Evolutionary conservation across 257 asterid species (phyloP), one percentile per base, ranked within the genome.

Genomic region (Solanum clarkiae): DNA sequence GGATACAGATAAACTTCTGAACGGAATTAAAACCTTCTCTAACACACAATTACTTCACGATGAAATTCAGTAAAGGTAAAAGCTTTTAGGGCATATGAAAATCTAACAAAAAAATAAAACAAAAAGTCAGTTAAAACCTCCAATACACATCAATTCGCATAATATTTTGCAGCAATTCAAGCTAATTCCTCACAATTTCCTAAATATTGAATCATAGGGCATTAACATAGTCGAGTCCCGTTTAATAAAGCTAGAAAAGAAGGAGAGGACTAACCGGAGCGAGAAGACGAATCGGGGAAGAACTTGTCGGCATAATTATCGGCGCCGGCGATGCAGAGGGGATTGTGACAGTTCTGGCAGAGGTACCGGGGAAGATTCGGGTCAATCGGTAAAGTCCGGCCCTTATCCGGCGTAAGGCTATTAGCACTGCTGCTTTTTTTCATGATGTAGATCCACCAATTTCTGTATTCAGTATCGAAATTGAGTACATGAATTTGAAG

Each of bases 301-400:
- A 89, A 92, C 82, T 92, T 94, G 63, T 93, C 98, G 85, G 96
- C 95, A 87, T 91, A 91, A 16, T 98, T 88, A 85, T 95, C 99
- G 84, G 90, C 90, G 84, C 98, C 96, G 83, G 87, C 92, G 93
- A 97, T 86, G 90, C 93, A 92, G 83, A 97, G 96, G 88, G 91
- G 86, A 84, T 93, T 93, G 55, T 93, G 99, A 92, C 99, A 97
- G 91, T 95, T 95, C 92, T 97, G 99, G 87, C 99, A 97, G 66
- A 95, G 92, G 90, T 91, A 97, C 85, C 98, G 91, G 22, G 99
- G 98, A 14, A 97, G 97, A 83, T 93, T 96, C 85, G 98, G 98
- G 93, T 96, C 98, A 29, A 91, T 94, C 75, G 94, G 97, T 68
- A 96, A 88, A 88, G 91, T 88, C 91, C 98, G 98, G 86, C 98